These are phyloP conservation scores for Nymphaea thermarum DNA, from an alignment of 164 flowering plant species.

Conservation along the genomic window DNA sequence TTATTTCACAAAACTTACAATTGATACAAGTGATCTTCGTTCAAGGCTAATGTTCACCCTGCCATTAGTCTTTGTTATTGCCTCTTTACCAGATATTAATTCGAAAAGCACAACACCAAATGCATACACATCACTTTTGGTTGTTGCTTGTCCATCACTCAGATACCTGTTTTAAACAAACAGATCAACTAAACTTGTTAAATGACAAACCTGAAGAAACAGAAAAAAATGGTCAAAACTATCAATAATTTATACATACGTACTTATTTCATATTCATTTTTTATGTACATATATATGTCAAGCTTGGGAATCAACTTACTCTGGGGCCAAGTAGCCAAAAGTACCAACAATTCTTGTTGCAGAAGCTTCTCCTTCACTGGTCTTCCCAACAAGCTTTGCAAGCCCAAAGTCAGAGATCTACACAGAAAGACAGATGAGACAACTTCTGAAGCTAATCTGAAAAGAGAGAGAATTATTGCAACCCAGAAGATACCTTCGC, in stretches of 20 bases:
- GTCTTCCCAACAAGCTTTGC: constrained; percentile 73
- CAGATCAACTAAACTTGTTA: not conserved
- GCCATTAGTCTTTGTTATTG: constrained; percentile 59
- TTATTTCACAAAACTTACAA: constrained; percentile 40
- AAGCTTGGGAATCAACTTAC: constrained; percentile 29
- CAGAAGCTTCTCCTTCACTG: constrained; percentile 61
- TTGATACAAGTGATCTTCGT: constrained; percentile 81
- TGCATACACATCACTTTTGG: constrained; percentile 92
- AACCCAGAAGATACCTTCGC: constrained; percentile 47
- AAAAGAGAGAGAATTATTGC: not conserved
- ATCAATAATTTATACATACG: no score
- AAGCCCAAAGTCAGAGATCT: constrained; percentile 96
- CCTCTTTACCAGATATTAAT: constrained; percentile 77
- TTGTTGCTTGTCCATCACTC: constrained; percentile 78
- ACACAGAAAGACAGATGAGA: constrained; percentile 7
- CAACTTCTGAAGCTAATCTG: not conserved
- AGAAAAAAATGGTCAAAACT: not conserved
- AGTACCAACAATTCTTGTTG: constrained; percentile 88
- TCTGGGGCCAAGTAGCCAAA: constrained; percentile 96
- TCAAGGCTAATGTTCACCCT: constrained; percentile 40
- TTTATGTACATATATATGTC: no score
- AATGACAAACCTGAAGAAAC: not conserved
- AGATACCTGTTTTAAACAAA: constrained; percentile 39
- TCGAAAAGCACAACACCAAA: constrained; percentile 94
- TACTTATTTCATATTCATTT: no score